Base-by-base conservation (phyloP, 768 basidiomycete species). In the Dictyophora rubrovolvata region DNA sequence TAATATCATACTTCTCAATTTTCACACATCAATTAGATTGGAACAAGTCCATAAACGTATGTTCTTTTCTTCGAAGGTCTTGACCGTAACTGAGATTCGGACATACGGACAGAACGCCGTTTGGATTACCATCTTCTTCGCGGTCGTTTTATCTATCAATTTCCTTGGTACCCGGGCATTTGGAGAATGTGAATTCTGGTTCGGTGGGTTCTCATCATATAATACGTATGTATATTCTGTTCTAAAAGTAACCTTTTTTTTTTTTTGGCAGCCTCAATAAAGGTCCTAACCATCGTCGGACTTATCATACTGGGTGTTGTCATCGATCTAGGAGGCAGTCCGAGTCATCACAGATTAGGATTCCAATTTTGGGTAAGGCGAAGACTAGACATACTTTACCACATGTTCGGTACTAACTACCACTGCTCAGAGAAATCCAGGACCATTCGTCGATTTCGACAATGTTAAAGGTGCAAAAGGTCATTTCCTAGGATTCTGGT, bases 181-280 rank as follows among this genome's bases (percentile, higher is more conserved):
- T 60, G 82, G 81, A 17, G 76, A 77, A 64, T 70, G 76, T 48
- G 82, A 84, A 67, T 82, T 85, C 66, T 78, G 73, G 68, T 81
- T 81, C 65, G 77, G 57, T 52, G n/a, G 9, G 57, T 37, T 21
- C 21, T 52, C 89, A n/a, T 76, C 18, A n/a, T 48, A 42, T 35
- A 56, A 36, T 16, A 4, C 37, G 28, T 35, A 22, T 55, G 7
- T 46, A 49, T 48, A 37, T 37, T 37, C 14, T 7, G 36, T 42
- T 42, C 46, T 28, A 20, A 22, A 12, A 18, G 12, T 51, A 14
- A 16, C 14, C n/a, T 42, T 4, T 20, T 21, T 10, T 35, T 22
- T 12, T 42, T 21, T 22, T 55, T n/a, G n/a, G n/a, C 46, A 56
- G 55, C 69, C 52, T 67, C 66, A 33, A 69, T 76, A 67, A 75